Evolutionary conservation across 192 early-diverging fungal species (phyloP), one percentile per base, ranked within the genome.

Genomic region (Linnemannia elongata): DNA sequence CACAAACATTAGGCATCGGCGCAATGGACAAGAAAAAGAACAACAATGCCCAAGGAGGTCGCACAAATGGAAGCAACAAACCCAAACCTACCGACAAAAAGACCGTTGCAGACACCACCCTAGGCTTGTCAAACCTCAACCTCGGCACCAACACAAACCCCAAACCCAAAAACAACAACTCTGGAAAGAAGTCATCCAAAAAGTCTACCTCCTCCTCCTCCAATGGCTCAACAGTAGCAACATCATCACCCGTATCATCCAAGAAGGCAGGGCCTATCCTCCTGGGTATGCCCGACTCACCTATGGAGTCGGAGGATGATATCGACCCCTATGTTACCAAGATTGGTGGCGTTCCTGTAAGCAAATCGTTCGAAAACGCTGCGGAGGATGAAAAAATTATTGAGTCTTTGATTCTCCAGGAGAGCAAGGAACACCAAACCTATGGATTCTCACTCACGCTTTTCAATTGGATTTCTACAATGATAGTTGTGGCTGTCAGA

Each of bases 321-420:
- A 81, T 68, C 17, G 94, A 95, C 77, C 86, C 91, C 30, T 95
- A 93, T 82, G 49, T 87, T 0, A 94, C 92, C 44, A 95, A 95
- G 82, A 90, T 95, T 72, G 94, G 94, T 38, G 94, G 94, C 47
- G 49, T 88, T 54, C 94, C 94, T 63, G 93, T 94, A 91, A 41
- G 90, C 80, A 39, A 39, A 39, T 0, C 6, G 4, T 24, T 22
- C 22, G 2, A 2, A 1, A 18, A 39, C 38, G 38, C 38, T 3
- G 36, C 30, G 13, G 44, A 66, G 60, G 60, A 66, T 66, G 60
- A 66, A 66, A 66, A 35, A 66, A 66, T n/a, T 60, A n/a, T n/a
- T 33, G 13, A 9, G 12, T 33, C 27, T 30, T 63, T 30, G 27
- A 63, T 6, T 12, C 9, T 10, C 10, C 12, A 27, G 6, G 12